phyloP scores from a whole-genome alignment of 2,329 filamentous ascomycete species.

The Colletotrichum cuscutae region DNA sequence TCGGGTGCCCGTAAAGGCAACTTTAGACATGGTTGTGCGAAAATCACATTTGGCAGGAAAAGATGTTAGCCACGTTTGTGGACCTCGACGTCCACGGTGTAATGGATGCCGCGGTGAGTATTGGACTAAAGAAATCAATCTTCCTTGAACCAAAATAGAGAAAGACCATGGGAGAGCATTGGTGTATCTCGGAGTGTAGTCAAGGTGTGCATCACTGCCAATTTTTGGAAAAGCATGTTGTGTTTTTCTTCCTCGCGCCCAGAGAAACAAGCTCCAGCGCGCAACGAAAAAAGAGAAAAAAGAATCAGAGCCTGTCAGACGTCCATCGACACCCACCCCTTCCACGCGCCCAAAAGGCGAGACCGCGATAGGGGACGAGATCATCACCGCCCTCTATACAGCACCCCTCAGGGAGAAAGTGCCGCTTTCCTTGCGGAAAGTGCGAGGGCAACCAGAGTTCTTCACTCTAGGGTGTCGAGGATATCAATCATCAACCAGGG shows the following conservation, averaged over 20 bases:
- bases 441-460: constrained; percentile 67
- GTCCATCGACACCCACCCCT: constrained; percentile 87
- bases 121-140: constrained; percentile 62
- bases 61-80: constrained; percentile 74
- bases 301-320: constrained; percentile 81
- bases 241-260: constrained; percentile 61
- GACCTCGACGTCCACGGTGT: constrained; percentile 73
- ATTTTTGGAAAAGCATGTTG: background rate
- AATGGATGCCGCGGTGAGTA: constrained; percentile 76
- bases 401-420: constrained; percentile 40
- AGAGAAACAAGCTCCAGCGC: constrained; percentile 51
- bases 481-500: constrained; percentile 94
- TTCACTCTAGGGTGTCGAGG: constrained; percentile 93
- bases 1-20: too few species aligned
- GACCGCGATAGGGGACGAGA: constrained; percentile 81
- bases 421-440: constrained; percentile 72
- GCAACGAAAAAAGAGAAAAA: constrained; percentile 65
- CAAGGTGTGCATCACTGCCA: constrained; percentile 57
- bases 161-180: constrained; percentile 72
- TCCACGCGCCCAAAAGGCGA: constrained; percentile 82
- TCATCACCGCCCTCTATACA: constrained; percentile 93
- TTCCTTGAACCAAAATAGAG: constrained; percentile 90
- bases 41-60: too few species aligned
- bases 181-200: constrained; percentile 87
- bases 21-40: too few species aligned